These are phyloP conservation scores for Myriosclerotinia scirpicola DNA, from an alignment of 2,329 filamentous ascomycete genomes.

Conservation along the genomic window DNA sequence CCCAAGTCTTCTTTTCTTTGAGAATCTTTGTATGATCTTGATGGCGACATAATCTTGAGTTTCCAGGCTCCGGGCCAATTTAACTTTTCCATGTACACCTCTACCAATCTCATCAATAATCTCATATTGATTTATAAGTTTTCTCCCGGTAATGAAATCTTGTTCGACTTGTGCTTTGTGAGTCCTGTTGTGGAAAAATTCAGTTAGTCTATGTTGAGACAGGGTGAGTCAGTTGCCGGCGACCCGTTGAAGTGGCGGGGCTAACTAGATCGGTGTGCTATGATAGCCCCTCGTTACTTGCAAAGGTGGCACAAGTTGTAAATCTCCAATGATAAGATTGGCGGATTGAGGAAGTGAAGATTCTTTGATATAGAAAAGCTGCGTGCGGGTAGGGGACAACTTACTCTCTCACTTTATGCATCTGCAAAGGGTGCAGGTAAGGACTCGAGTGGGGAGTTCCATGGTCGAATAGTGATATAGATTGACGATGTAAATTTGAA, in stretches of 20 bases:
- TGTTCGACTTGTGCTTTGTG: constrained; percentile 90
- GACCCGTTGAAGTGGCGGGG: background rate
- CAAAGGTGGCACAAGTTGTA: background rate
- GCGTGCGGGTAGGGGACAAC: constrained; percentile 40
- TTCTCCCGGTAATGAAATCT: constrained; percentile 84
- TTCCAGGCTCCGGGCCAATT: constrained; percentile 79
- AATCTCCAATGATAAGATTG: background rate
- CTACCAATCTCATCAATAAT: constrained; percentile 95
- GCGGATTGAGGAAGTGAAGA: background rate
- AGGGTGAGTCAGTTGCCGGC: background rate
- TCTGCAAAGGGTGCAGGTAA: constrained; percentile 68
- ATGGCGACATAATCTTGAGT: constrained; percentile 84
- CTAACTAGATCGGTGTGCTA: background rate
- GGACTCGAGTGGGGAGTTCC: constrained; percentile 55
- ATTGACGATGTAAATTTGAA: constrained; percentile 42
- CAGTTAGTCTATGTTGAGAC: constrained; percentile 29
- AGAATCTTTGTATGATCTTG: constrained; percentile 97
- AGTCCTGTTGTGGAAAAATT: constrained; percentile 56
- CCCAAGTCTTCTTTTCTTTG: constrained; percentile 88
- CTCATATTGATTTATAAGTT: constrained; percentile 97
- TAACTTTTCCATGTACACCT: constrained; percentile 96
- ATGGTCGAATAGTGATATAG: constrained; percentile 49
- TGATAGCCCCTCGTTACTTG: background rate
- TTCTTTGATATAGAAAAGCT: background rate
- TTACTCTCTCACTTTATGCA: constrained; percentile 75